phyloP scores from a whole-genome alignment of 2,329 filamentous ascomycete genomes.

The Bipolaris sorokiniana region DNA sequence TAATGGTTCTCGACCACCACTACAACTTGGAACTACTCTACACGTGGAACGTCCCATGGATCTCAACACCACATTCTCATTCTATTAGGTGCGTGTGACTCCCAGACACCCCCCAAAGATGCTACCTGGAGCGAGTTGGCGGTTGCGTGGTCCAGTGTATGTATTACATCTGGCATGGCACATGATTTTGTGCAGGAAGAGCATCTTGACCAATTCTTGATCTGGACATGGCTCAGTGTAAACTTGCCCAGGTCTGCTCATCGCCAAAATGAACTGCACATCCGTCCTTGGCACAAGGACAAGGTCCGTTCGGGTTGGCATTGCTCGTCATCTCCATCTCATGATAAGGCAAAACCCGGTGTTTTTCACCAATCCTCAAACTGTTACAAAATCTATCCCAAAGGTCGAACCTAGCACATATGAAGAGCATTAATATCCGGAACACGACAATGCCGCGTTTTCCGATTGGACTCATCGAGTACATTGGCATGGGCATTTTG shows the following conservation, averaged over 20 bases:
- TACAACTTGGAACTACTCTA: constrained; percentile 31
- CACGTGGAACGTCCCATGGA: constrained; percentile 32
- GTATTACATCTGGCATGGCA: constrained; percentile 35
- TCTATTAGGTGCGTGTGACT: constrained; percentile 30
- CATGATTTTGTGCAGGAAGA: constrained; percentile 35
- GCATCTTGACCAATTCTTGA: constrained; percentile 26
- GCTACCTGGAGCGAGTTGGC: constrained; percentile 29
- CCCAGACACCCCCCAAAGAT: constrained; percentile 32
- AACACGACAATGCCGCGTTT: constrained; percentile 30
- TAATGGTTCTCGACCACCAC: constrained; percentile 30
- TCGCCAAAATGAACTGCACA: constrained; percentile 3
- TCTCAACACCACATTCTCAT: constrained; percentile 32
- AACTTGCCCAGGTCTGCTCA: constrained; percentile 26
- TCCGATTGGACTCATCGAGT: constrained; percentile 33
- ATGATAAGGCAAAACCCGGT: constrained; percentile 16
- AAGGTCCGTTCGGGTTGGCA: constrained; percentile 31
- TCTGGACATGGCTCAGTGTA: constrained; percentile 30
- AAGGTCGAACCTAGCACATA: neutral
- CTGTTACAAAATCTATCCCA: constrained; percentile 3
- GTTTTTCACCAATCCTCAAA: constrained; percentile 33
- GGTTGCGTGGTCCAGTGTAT: constrained; percentile 33
- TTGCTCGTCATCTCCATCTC: constrained; percentile 25
- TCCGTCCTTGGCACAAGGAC: constrained; percentile 28
- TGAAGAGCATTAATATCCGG: constrained; percentile 10
- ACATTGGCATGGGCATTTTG: constrained; percentile 25